A percentile compares a stretch with the other conserved stretches of the same genome.
Evolutionary conservation across 768 basidiomycete genomes (phyloP).

Genomic region (Astraeus odoratus): DNA sequence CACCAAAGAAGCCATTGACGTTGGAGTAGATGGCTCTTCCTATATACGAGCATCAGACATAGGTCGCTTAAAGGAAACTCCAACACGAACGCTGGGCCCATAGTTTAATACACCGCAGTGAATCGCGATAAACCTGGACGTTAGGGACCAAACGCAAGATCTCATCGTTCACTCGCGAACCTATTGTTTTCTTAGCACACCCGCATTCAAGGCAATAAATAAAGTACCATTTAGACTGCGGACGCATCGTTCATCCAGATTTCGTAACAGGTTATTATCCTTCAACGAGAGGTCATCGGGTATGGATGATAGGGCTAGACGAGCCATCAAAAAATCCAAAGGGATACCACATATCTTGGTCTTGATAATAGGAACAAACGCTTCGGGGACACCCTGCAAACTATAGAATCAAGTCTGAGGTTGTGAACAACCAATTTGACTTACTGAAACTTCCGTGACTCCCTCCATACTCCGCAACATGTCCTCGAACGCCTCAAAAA

Average conservation of each 20-base stretch:
- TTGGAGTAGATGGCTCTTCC: slow-evolving; percentile 97
- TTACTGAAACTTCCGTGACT: slow-evolving; percentile 81
- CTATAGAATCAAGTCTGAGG: neutral
- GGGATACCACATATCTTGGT: slow-evolving; percentile 87
- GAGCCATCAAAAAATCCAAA: slow-evolving; percentile 91
- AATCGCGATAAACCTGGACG: slow-evolving; percentile 89
- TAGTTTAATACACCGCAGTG: slow-evolving; percentile 91
- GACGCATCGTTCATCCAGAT: slow-evolving; percentile 91
- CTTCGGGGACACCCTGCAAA: slow-evolving; percentile 86
- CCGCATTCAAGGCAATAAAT: no score
- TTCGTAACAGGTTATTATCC: slow-evolving; percentile 87
- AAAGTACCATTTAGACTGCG: slow-evolving; percentile 81
- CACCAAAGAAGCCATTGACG: slow-evolving; percentile 95
- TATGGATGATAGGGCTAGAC: slow-evolving; percentile 78
- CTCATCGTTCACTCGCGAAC: slow-evolving; percentile 93
- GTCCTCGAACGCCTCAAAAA: slow-evolving; percentile 84
- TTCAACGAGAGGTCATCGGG: slow-evolving; percentile 86
- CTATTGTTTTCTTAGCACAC: no score
- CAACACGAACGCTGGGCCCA: slow-evolving; percentile 88
- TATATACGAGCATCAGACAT: slow-evolving; percentile 26
- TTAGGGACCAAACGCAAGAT: slow-evolving; percentile 93
- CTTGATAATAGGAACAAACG: slow-evolving; percentile 94
- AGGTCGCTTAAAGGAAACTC: neutral
- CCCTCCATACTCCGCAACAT: slow-evolving; percentile 84
- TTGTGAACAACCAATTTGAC: slow-evolving; percentile 24